phyloP scores from a whole-genome alignment of 1,284 basidiomycete species.

The Uromyces viciae-fabae region DNA sequence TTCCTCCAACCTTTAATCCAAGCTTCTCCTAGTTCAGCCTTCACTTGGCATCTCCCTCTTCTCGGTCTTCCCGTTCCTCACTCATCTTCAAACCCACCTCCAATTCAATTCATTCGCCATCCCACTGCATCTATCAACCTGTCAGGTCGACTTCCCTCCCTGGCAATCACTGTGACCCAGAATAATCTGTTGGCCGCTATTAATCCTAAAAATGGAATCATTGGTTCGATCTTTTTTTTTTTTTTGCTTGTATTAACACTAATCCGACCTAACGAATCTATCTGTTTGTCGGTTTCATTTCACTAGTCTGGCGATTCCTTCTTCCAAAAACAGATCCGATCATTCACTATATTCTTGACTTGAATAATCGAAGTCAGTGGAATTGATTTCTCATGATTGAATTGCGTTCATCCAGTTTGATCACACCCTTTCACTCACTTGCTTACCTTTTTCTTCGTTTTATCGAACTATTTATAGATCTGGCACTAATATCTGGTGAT shows the following conservation, averaged over 20 bases:
- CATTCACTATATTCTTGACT: slow-evolving; percentile 30
- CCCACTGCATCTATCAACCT: slow-evolving; percentile 30
- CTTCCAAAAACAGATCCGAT: slow-evolving; percentile 31
- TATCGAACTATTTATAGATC: too few species aligned
- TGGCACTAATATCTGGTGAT: slow-evolving; percentile 39
- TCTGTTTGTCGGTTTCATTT: background rate
- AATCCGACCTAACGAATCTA: background rate
- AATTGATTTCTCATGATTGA: background rate
- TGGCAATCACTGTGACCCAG: slow-evolving; percentile 32
- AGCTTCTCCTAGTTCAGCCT: background rate
- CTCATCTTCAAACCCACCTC: background rate
- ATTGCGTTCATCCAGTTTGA: background rate
- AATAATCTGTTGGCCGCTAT: slow-evolving; percentile 27
- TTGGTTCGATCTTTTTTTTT: background rate
- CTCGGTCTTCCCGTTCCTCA: slow-evolving; percentile 21
- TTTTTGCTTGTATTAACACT: background rate
- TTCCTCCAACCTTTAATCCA: too few species aligned
- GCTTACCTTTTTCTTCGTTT: too few species aligned
- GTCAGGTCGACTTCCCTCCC: slow-evolving; percentile 23
- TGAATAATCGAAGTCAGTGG: slow-evolving; percentile 27
- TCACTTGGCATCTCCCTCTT: slow-evolving; percentile 40
- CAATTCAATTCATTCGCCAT: slow-evolving; percentile 34
- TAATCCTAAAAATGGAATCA: slow-evolving; percentile 35
- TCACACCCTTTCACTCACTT: background rate
- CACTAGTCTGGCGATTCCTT: slow-evolving; percentile 36